Evolutionary conservation across 2,329 filamentous ascomycete species (phyloP).

Genomic region (Pseudocercospora cruenta): DNA sequence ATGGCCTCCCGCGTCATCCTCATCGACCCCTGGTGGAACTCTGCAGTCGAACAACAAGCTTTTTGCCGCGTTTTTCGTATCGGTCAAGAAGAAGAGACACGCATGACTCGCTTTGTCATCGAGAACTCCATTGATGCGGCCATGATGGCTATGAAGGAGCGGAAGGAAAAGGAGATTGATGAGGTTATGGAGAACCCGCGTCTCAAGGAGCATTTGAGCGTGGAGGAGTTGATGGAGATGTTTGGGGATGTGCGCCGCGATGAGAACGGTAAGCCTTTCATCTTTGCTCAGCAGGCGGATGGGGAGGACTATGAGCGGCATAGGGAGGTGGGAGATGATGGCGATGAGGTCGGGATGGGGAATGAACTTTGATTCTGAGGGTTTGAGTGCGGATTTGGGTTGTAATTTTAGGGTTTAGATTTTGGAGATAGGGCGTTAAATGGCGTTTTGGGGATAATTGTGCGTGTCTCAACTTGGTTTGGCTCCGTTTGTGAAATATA

Average conservation of each 20-base stretch:
- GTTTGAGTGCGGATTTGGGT: background rate
- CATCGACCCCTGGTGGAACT: constrained; percentile 63
- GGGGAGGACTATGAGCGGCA: background rate
- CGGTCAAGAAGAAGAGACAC: constrained; percentile 64
- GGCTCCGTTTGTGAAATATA: too few species aligned
- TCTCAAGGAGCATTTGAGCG: constrained; percentile 37
- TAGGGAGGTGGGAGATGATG: background rate
- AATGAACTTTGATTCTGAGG: background rate
- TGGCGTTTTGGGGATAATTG: too few species aligned
- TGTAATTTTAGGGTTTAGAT: background rate
- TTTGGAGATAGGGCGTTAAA: too few species aligned
- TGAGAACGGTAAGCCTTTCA: constrained; percentile 45
- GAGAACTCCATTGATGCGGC: constrained; percentile 61
- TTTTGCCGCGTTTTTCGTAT: constrained; percentile 66
- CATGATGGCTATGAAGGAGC: constrained; percentile 58
- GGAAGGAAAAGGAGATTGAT: constrained; percentile 48
- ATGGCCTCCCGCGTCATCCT: constrained; percentile 56
- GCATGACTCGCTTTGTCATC: constrained; percentile 62
- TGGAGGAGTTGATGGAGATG: constrained; percentile 49
- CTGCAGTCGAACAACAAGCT: constrained; percentile 41
- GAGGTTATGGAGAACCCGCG: constrained; percentile 47
- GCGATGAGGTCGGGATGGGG: background rate
- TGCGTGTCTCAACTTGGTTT: too few species aligned
- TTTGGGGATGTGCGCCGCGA: constrained; percentile 50
- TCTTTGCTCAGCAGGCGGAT: constrained; percentile 44